Evolutionary conservation across 495 filamentous ascomycete genomes (phyloP), one percentile per base, ranked within the genome.

Genomic region (Collariella sp.): DNA sequence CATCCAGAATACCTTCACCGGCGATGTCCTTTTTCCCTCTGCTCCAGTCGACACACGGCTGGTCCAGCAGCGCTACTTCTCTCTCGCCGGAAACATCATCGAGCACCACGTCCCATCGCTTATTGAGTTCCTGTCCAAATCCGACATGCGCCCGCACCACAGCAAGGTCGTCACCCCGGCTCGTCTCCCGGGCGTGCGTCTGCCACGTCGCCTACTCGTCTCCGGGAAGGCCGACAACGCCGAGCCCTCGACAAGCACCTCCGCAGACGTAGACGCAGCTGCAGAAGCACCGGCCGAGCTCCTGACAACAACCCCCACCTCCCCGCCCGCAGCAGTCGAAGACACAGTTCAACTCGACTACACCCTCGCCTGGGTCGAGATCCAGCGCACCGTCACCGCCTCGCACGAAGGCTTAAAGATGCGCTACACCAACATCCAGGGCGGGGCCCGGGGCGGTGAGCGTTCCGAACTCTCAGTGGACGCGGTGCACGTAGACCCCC

Each of bases 361-460:
- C 67, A 57, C 68, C 19, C 75, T 77, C 56, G 67, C 65, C 24
- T 71, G 71, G 3, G 50, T 77, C 7, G 76, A 81, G 45, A 57
- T 74, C 7, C 66, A 68, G 7, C 67, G 67, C 22, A 59, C 61
- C 40, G 55, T 75, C 19, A 53, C 65, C 1, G 57, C 73, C 23
- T 57, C 62, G 5, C 73, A 66, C 60, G 46, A 64, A 1, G 65
- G 63, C 22, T 72, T 71, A 64, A 62, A 49, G 5, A 48, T 79
- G 15, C 55, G 59, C 0, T 81, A 77, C 66, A 72, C 67, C 0
- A 68, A 58, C 54, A 66, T 75, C 47, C 70, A 79, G 29, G 71
- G 58, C 13, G 76, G 76, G 0, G 66, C 64, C 48, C 64, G 67
- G 16, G 70, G 70, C 11, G 74, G 72, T 5, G 63, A 59, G 10